Evolutionary conservation across 1,139 yeast genomes (phyloP), one percentile per base, ranked within the genome.

Genomic region (Geotrichum reessii): DNA sequence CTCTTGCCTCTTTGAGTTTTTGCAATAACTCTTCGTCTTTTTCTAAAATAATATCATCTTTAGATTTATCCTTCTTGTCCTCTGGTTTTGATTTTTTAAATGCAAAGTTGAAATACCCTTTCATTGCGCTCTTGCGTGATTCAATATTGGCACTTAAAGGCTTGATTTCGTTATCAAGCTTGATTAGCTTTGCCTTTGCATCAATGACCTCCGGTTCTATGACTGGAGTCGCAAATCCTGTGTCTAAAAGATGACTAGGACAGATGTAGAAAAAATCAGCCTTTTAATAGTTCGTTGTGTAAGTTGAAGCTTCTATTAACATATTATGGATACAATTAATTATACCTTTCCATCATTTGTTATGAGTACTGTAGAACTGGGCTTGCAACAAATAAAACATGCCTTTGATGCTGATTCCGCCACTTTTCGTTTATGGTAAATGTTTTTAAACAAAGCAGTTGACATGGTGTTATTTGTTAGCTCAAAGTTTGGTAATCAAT

Each of bases 201-300:
- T 73, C 75, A 5, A 73, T 67, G 62, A 82, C 85, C 9, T 76
- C 83, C 1, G 77, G 74, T 11, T 78, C 79, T 46, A 76, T 73
- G 1, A 79, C 66, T 0, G 87, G 83, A 1, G 72, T 70, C 2
- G 87, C 90, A 71, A 87, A 87, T n/a, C 78, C 76, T 1, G 77
- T 71, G 66, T 87, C 95, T 19, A 70, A 71, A 52, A 87, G 71
- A 71, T 87, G 95, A n/a, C 76, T 65, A 27, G 78, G 80, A 69
- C 95, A 88, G 0, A 82, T 76, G 68, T 86, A 87, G 69, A 88
- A 85, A 76, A 84, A 86, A 69, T 87, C 93, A 2, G 76, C 65
- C 62, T 78, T 66, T 2, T 63, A 31, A 25, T 21, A 12, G 33
- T 37, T 33, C 28, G 37, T 6, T 31, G 19, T 22, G 27, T 46